Evolutionary conservation across 169 alveolate species (phyloP).

Genomic region (Plasmodium fragile): DNA sequence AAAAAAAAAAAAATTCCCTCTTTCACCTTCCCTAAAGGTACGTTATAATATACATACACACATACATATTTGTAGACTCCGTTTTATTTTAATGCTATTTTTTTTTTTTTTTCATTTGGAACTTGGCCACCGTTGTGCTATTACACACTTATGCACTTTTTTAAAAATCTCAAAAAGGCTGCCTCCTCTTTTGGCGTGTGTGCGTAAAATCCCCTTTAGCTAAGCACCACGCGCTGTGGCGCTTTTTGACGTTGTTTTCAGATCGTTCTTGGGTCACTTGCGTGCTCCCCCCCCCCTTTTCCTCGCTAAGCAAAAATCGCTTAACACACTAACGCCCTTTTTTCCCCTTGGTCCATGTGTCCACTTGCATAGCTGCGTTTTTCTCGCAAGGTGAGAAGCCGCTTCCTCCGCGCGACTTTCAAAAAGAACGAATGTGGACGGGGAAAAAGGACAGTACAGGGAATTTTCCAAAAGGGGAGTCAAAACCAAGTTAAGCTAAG

Average conservation of each 20-base stretch:
- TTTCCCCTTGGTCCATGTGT: not conserved
- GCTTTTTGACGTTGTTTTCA: not conserved
- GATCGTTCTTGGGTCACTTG: not conserved
- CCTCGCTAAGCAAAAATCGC: not conserved
- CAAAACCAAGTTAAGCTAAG: not conserved
- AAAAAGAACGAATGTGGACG: not conserved
- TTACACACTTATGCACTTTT: not conserved
- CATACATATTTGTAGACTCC: not conserved
- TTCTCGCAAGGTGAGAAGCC: not conserved
- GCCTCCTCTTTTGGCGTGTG: constrained; percentile 7
- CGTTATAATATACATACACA: not conserved
- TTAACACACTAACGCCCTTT: not conserved
- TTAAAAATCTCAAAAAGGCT: not conserved
- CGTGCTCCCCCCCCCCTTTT: not conserved
- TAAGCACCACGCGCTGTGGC: not conserved
- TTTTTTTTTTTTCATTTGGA: not conserved
- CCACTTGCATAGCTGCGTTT: not conserved
- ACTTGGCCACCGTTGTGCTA: not conserved
- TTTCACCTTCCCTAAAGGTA: not conserved
- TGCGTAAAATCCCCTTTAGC: not conserved
- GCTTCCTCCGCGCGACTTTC: not conserved
- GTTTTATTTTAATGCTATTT: not conserved
- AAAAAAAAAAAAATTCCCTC: not conserved
- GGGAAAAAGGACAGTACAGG: not conserved
- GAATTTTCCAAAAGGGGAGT: not conserved